Evolutionary conservation across 441 rosid genomes (phyloP).

Genomic region (Aleurites moluccanus): DNA sequence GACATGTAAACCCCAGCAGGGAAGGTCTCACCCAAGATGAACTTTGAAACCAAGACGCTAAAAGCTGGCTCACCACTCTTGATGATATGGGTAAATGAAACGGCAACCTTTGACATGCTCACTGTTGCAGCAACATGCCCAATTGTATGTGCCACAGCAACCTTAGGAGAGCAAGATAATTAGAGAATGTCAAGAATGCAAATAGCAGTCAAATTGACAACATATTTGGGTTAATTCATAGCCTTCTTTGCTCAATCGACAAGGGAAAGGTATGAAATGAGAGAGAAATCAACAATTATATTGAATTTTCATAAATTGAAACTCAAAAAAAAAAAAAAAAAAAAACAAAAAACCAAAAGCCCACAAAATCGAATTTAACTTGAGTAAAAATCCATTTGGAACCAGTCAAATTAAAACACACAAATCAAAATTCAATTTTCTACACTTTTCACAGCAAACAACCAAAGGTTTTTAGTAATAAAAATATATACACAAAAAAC

Average conservation of each 20-base stretch:
- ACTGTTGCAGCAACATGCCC: slow-evolving; percentile 98
- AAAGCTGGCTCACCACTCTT: slow-evolving; percentile 96
- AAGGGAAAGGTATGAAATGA: background rate
- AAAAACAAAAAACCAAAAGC: background rate
- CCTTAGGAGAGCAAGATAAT: slow-evolving; percentile 62
- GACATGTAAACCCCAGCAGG: slow-evolving; percentile 78
- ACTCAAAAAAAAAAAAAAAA: too few species aligned
- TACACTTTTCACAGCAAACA: slow-evolving; percentile 31
- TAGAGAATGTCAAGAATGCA: slow-evolving; percentile 57
- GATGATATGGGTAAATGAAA: slow-evolving; percentile 91
- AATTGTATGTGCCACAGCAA: slow-evolving; percentile 93
- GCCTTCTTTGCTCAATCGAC: background rate
- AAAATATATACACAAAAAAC: background rate
- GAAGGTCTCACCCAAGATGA: slow-evolving; percentile 82
- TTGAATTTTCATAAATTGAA: background rate
- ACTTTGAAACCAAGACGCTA: slow-evolving; percentile 77
- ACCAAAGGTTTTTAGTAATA: slow-evolving; percentile 34
- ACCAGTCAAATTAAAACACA: slow-evolving; percentile 1
- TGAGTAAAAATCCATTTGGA: background rate
- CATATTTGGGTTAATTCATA: slow-evolving; percentile 10
- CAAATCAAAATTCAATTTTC: slow-evolving; percentile 31
- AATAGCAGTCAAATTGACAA: slow-evolving; percentile 22
- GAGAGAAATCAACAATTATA: background rate
- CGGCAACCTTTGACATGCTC: slow-evolving; percentile 98
- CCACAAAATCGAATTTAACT: background rate